Conservation (phyloP, 768 basidiomycete species). For the Lentinula guzmanii region DNA sequence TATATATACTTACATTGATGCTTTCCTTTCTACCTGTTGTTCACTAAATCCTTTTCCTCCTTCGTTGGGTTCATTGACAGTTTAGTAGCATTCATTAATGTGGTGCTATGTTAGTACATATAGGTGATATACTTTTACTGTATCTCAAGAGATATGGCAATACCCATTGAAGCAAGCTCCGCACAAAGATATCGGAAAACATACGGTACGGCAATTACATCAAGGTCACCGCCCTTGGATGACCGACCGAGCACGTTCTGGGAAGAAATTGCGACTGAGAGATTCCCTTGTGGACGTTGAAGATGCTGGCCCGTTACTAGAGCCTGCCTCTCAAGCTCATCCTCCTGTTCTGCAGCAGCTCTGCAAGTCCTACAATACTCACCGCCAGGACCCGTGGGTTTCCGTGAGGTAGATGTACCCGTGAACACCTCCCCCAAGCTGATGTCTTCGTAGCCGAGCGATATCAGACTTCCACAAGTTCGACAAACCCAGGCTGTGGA, state of each 20-base stretch:
- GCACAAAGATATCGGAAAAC: slow-evolving; percentile 93
- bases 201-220: slow-evolving; percentile 93
- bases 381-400: slow-evolving; percentile 68
- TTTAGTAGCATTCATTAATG: background rate
- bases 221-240: slow-evolving; percentile 76
- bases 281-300: slow-evolving; percentile 37
- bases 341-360: slow-evolving; percentile 57
- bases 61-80: background rate
- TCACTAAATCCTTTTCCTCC: too few species aligned
- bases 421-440: slow-evolving; percentile 59
- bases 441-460: slow-evolving; percentile 91
- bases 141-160: slow-evolving; percentile 81
- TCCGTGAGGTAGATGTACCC: slow-evolving; percentile 43
- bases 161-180: slow-evolving; percentile 98
- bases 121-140: slow-evolving; percentile 14
- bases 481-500: slow-evolving; percentile 99
- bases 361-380: slow-evolving; percentile 97
- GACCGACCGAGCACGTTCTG: slow-evolving; percentile 57
- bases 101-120: background rate
- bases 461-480: slow-evolving; percentile 91
- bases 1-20: background rate
- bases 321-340: slow-evolving; percentile 52
- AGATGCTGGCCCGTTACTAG: slow-evolving; percentile 50
- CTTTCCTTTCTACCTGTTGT: background rate
- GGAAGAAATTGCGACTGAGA: slow-evolving; percentile 61